phyloP scores from a whole-genome alignment of 2,329 filamentous ascomycete species.

The Clarireedia hainanense region DNA sequence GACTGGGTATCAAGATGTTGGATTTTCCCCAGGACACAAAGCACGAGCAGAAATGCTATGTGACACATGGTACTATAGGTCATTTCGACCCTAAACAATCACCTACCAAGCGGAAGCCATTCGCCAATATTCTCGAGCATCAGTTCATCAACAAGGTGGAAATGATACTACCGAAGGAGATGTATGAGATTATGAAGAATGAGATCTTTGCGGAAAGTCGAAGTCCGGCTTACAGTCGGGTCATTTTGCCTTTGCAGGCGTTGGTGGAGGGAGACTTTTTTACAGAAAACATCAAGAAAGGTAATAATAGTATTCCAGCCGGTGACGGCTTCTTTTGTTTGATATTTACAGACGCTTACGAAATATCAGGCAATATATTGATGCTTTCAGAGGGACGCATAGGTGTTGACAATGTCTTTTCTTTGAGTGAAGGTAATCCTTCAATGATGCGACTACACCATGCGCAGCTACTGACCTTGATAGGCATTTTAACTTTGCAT shows the following conservation, averaged over 20 bases:
- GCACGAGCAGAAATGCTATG: conserved; percentile 58
- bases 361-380: conserved; percentile 57
- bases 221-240: conserved; percentile 50
- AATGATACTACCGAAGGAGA: conserved; percentile 61
- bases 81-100: conserved; percentile 65
- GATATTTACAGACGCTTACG: background rate
- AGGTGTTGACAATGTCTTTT: conserved; percentile 65
- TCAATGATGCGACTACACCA: background rate
- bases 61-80: conserved; percentile 59
- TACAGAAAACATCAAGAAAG: conserved; percentile 69
- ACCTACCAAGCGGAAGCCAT: conserved; percentile 68
- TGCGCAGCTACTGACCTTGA: background rate
- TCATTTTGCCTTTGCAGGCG: conserved; percentile 65
- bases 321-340: background rate
- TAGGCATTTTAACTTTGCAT: conserved; percentile 66
- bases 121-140: conserved; percentile 57
- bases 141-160: conserved; percentile 65
- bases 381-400: conserved; percentile 76
- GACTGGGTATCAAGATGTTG: conserved; percentile 33
- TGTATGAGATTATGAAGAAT: conserved; percentile 45
- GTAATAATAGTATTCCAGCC: conserved; percentile 3
- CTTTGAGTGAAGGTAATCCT: conserved; percentile 55
- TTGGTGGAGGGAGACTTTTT: conserved; percentile 72
- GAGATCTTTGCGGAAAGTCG: conserved; percentile 39
- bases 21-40: conserved; percentile 32